Evolutionary conservation across 805 yeast species (phyloP).

Genomic region (Clavispora carvajalis): DNA sequence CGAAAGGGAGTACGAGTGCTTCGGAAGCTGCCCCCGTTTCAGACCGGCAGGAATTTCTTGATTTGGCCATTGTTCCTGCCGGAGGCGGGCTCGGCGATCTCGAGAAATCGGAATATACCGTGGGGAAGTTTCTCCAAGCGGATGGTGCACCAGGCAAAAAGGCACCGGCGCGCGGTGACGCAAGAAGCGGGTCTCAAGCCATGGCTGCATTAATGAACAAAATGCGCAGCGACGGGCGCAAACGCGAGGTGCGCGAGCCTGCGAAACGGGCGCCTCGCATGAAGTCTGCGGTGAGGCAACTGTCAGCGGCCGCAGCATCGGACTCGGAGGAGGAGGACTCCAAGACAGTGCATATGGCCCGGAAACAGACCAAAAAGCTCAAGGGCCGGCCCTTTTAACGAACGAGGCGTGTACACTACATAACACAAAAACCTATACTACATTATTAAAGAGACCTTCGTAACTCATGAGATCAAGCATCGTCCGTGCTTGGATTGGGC

Average conservation of each 20-base stretch:
- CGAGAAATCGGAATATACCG: constrained; percentile 12
- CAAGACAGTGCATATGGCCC: constrained; percentile 9
- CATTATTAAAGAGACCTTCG: background rate
- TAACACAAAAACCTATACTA: background rate
- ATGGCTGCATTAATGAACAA: constrained; percentile 36
- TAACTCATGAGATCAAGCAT: background rate
- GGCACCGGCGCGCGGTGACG: constrained; percentile 5
- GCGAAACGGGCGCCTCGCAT: constrained; percentile 2
- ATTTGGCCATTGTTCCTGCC: constrained; percentile 30
- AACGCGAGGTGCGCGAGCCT: constrained; percentile 6
- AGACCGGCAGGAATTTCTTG: constrained; percentile 17
- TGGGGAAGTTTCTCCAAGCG: constrained; percentile 25
- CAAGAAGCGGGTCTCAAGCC: constrained; percentile 23
- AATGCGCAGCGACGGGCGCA: constrained; percentile 23
- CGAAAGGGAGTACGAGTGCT: constrained; percentile 1
- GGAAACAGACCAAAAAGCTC: constrained; percentile 6
- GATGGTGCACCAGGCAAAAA: constrained; percentile 4
- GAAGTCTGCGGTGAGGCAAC: background rate
- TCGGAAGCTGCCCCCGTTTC: background rate
- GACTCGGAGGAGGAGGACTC: constrained; percentile 16
- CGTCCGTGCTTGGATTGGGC: background rate
- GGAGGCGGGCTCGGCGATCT: constrained; percentile 26
- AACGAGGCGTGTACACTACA: too few species aligned
- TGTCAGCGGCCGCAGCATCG: background rate
- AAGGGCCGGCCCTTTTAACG: constrained; percentile 13